Evolutionary conservation across 139 green algal species (phyloP).

Genomic region (Chlamydomonas incerta): DNA sequence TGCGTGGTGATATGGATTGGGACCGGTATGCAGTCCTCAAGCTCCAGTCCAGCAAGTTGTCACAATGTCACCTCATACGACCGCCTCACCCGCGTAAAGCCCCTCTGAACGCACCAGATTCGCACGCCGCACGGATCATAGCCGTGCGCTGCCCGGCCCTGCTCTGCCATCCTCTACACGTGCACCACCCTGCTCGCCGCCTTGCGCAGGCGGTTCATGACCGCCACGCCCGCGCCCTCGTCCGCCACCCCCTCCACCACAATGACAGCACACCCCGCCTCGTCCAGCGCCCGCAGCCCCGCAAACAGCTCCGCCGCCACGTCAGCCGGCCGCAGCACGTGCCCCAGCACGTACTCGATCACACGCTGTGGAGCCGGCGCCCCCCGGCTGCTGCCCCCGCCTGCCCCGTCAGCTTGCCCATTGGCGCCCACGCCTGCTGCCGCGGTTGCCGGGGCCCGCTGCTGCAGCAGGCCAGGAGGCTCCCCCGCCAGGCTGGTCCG

Average conservation of each 20-base stretch:
- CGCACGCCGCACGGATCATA: too few relatives aligned
- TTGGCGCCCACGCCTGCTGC: not conserved
- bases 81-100: too few relatives aligned
- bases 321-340: conserved; percentile 17
- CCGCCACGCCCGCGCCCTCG: conserved; percentile 50
- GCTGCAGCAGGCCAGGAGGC: not conserved
- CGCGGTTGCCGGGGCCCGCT: not conserved
- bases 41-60: too few relatives aligned
- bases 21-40: too few relatives aligned
- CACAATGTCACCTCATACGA: too few relatives aligned
- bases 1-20: too few relatives aligned
- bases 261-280: conserved; percentile 34
- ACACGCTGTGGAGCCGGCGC: not conserved
- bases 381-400: not conserved
- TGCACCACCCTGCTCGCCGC: conserved; percentile 52
- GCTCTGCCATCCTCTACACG: conserved; percentile 21
- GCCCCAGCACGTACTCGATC: conserved; percentile 46
- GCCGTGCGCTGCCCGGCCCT: too few relatives aligned
- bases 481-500: conserved; percentile 34
- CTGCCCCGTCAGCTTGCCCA: not conserved
- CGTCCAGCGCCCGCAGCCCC: conserved; percentile 52
- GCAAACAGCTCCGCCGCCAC: conserved; percentile 62
- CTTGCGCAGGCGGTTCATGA: conserved; percentile 74
- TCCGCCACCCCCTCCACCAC: conserved; percentile 59
- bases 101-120: too few relatives aligned